These are phyloP conservation scores for sweet orange (Citrus sinensis) DNA, from an alignment of 345 rosid genomes.

Conservation along the genomic window DVS_A1.0 CM039169.1:7089501-7090000, in stretches of 20 bases:
- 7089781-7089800: not conserved
- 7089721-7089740: slow-evolving; percentile 3
- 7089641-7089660: not conserved
- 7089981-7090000: not conserved
- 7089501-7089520: not conserved
- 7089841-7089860: not conserved
- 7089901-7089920: not conserved
- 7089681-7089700: slow-evolving; percentile 9
- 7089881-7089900: not conserved
- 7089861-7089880: slow-evolving; percentile 1
- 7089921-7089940: slow-evolving; percentile 31
- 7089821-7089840: slow-evolving; percentile 12
- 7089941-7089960: slow-evolving; percentile 16
- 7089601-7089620: slow-evolving; percentile 7
- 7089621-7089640: not conserved
- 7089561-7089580: not conserved
- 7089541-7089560: too few relatives aligned
- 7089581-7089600: not conserved
- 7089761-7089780: not conserved
- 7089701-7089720: slow-evolving; percentile 8
- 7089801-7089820: not conserved
- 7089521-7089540: too few relatives aligned
- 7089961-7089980: slow-evolving; percentile 18
- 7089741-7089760: slow-evolving; percentile 11
- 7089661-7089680: slow-evolving; percentile 1